These are phyloP conservation scores for Erysimum cheiri DNA, from an alignment of 441 rosid species.

Conservation along the genomic window DNA sequence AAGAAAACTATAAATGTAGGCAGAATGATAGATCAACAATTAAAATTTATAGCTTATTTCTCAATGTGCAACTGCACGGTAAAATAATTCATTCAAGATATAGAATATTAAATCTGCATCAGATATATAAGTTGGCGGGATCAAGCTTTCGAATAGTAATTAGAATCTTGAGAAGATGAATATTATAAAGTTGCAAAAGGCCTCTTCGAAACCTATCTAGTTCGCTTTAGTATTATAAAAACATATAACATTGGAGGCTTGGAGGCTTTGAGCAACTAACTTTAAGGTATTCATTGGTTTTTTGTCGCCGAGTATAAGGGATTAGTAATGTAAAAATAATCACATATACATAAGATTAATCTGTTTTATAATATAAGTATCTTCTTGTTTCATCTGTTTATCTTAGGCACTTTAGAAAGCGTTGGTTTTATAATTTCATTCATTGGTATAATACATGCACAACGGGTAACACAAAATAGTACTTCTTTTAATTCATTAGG, in stretches of 20 bases:
- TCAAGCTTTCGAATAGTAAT: conserved; percentile 33
- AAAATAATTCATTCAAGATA: not conserved
- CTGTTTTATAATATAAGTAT: not conserved
- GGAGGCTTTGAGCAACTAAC: conserved; percentile 15
- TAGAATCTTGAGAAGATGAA: conserved; percentile 27
- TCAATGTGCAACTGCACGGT: not conserved
- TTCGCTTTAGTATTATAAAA: conserved; percentile 25
- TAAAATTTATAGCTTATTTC: not conserved
- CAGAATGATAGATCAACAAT: not conserved
- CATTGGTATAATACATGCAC: not conserved
- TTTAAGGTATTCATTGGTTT: conserved; percentile 10
- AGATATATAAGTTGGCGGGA: conserved; percentile 33
- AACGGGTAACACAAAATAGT: not conserved
- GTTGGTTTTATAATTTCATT: not conserved
- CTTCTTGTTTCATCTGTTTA: not conserved
- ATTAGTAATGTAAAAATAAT: not conserved
- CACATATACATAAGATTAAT: not conserved
- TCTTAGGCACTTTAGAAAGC: not conserved
- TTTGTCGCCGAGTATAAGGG: not conserved
- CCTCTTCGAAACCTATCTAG: conserved; percentile 11
- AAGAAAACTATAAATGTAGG: not conserved
- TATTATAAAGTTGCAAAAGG: conserved; percentile 28
- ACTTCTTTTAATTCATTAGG: conserved; percentile 1
- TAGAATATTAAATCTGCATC: not conserved
- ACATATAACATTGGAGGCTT: not conserved